A percentile compares a stretch with the other conserved stretches of the same genome.
phyloP scores from a whole-genome alignment of 2,329 filamentous ascomycete species.

The Setomelanomma holmii region DNA sequence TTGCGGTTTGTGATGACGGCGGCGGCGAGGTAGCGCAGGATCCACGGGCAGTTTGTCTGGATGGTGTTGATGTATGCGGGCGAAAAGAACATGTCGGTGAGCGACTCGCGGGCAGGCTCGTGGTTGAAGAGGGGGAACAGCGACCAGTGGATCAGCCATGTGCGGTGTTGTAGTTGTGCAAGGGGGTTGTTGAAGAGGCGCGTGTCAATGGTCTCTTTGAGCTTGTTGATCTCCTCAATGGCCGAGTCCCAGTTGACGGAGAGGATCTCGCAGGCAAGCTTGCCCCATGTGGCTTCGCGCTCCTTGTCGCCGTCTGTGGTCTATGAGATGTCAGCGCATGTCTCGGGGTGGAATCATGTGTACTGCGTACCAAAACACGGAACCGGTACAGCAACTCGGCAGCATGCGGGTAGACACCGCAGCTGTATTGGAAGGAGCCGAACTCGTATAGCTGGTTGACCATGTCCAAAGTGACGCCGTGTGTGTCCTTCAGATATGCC shows the following conservation, averaged over 20 bases:
- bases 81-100: constrained; percentile 97
- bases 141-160: constrained; percentile 97
- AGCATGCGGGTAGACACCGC: constrained; percentile 88
- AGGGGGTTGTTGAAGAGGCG: constrained; percentile 96
- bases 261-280: constrained; percentile 94
- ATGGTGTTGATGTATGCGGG: constrained; percentile 99
- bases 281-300: constrained; percentile 94
- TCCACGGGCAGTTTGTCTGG: constrained; percentile 96
- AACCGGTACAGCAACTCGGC: constrained; percentile 96
- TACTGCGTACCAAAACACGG: constrained; percentile 72
- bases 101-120: constrained; percentile 84
- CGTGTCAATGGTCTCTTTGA: constrained; percentile 82
- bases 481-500: constrained; percentile 96
- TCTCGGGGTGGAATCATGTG: neutral
- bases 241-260: constrained; percentile 93
- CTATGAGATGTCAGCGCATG: constrained; percentile 23
- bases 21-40: constrained; percentile 90
- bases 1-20: constrained; percentile 89
- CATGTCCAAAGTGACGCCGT: constrained; percentile 93
- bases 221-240: constrained; percentile 69
- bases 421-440: constrained; percentile 97
- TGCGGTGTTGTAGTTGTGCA: constrained; percentile 93
- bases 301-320: constrained; percentile 99
- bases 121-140: constrained; percentile 99
- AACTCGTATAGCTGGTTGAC: constrained; percentile 95